These are phyloP conservation scores for Nannizziopsis barbatae DNA, from an alignment of 2,329 filamentous ascomycete genomes.

Conservation along the genomic window DNA sequence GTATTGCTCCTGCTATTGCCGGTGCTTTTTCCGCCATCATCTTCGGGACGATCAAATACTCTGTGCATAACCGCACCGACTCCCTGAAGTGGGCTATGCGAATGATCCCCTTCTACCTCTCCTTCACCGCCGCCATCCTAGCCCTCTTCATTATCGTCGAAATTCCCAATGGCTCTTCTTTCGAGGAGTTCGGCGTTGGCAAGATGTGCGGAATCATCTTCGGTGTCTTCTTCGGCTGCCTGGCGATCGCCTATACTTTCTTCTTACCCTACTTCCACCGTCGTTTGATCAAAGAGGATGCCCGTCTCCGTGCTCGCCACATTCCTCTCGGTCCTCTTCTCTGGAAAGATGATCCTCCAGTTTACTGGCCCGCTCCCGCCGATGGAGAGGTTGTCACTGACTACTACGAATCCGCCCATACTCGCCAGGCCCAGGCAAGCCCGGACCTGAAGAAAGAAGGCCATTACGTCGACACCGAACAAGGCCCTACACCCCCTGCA, in stretches of 20 bases:
- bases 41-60: constrained; percentile 41
- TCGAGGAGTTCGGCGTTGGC: constrained; percentile 24
- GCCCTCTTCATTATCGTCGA: constrained; percentile 50
- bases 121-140: constrained; percentile 39
- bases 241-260: constrained; percentile 25
- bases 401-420: constrained; percentile 28
- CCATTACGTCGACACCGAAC: constrained; percentile 12
- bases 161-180: constrained; percentile 24
- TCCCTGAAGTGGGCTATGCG: constrained; percentile 41
- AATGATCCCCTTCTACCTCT: constrained; percentile 41
- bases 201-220: constrained; percentile 23
- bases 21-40: constrained; percentile 40
- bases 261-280: constrained; percentile 31
- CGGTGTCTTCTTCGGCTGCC: constrained; percentile 26
- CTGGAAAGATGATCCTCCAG: constrained; percentile 28
- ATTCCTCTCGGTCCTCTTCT: constrained; percentile 33
- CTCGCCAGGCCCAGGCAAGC: not conserved
- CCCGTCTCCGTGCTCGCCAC: constrained; percentile 26
- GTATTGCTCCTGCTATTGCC: constrained; percentile 40
- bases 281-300: constrained; percentile 26
- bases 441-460: constrained; percentile 5
- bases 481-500: constrained; percentile 17
- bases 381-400: constrained; percentile 28
- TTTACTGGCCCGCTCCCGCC: constrained; percentile 31
- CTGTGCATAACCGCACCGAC: constrained; percentile 40